A percentile compares a stretch with the other conserved stretches of the same genome.
phyloP scores from a whole-genome alignment of 768 basidiomycete species.

The Lentinula edodes region DNA sequence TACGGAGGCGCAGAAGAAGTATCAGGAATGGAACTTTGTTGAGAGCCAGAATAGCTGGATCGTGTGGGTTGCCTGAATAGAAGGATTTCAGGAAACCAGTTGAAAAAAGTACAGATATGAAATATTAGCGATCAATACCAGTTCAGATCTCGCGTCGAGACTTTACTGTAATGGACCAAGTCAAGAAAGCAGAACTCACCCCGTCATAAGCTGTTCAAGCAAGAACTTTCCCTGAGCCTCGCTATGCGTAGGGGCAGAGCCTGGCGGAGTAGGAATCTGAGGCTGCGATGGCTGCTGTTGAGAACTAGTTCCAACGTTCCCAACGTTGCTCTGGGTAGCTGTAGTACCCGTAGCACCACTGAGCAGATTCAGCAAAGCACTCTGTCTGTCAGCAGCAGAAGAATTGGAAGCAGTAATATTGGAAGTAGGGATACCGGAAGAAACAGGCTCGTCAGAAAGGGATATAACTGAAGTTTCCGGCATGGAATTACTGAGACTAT shows the following conservation, averaged over 20 bases:
- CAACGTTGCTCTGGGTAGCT: slow-evolving; percentile 13
- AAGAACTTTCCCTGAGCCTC: slow-evolving; percentile 70
- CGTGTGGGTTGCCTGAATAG: slow-evolving; percentile 39
- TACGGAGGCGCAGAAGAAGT: slow-evolving; percentile 45
- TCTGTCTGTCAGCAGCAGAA: slow-evolving; percentile 60
- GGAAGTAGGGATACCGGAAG: background rate
- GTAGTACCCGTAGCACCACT: slow-evolving; percentile 38
- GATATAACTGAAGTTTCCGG: slow-evolving; percentile 36
- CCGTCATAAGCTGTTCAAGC: slow-evolving; percentile 76
- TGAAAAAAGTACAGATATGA: slow-evolving; percentile 10
- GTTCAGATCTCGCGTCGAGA: slow-evolving; percentile 8
- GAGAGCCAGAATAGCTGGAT: slow-evolving; percentile 46
- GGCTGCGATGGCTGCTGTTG: slow-evolving; percentile 30
- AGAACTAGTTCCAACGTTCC: slow-evolving; percentile 12
- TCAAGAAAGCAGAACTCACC: slow-evolving; percentile 40
- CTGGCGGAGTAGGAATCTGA: slow-evolving; percentile 69
- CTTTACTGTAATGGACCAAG: too few relatives aligned
- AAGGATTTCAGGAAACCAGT: slow-evolving; percentile 11
- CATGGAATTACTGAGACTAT: slow-evolving; percentile 27
- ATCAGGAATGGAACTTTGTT: slow-evolving; percentile 29
- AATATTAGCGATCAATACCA: background rate
- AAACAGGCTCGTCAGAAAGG: slow-evolving; percentile 39
- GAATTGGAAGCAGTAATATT: slow-evolving; percentile 31
- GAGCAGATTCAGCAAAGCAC: slow-evolving; percentile 66
- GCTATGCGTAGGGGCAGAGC: slow-evolving; percentile 51